Evolutionary conservation across 129 eudicot genomes (phyloP).

Genomic region (Dittrichia graveolens): DNA sequence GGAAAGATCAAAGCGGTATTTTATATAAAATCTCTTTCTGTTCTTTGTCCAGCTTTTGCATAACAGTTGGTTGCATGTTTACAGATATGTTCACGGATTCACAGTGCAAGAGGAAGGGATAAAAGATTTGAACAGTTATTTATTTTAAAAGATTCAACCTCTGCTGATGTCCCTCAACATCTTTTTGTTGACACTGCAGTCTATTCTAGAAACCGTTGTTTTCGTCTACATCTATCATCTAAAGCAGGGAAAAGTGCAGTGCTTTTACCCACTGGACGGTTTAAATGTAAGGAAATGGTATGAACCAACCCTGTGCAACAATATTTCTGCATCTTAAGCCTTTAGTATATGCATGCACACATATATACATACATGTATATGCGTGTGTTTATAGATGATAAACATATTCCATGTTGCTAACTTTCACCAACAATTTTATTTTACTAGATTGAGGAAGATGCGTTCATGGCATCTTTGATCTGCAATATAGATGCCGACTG

Average conservation of each 20-base stretch:
- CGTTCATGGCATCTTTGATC: conserved; percentile 90
- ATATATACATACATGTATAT: not conserved
- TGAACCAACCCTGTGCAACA: conserved; percentile 24
- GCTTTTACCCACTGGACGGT: conserved; percentile 85
- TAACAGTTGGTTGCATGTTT: conserved; percentile 12
- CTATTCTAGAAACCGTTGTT: conserved; percentile 90
- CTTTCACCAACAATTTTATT: conserved; percentile 9
- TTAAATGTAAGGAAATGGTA: conserved; percentile 91
- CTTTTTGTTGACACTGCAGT: conserved; percentile 96
- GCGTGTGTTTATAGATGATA: not conserved
- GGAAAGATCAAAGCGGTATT: conserved; percentile 25
- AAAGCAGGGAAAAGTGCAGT: conserved; percentile 89
- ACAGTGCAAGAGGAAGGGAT: conserved; percentile 53
- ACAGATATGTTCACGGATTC: conserved; percentile 77
- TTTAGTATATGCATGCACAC: not conserved
- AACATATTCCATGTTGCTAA: not conserved
- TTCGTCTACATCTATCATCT: conserved; percentile 83
- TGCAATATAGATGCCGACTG: conserved; percentile 82
- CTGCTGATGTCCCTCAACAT: conserved; percentile 50
- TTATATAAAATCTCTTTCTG: conserved; percentile 4
- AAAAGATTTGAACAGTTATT: conserved; percentile 58
- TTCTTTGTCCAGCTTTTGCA: not conserved
- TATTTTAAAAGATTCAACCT: conserved; percentile 67
- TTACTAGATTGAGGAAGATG: conserved; percentile 71
- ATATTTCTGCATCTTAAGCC: conserved; percentile 18